A percentile compares a stretch with the other conserved stretches of the same genome.
Conservation (phyloP, 176 grass and related monocot genomes). For the Eremochloa ophiuroides region DNA sequence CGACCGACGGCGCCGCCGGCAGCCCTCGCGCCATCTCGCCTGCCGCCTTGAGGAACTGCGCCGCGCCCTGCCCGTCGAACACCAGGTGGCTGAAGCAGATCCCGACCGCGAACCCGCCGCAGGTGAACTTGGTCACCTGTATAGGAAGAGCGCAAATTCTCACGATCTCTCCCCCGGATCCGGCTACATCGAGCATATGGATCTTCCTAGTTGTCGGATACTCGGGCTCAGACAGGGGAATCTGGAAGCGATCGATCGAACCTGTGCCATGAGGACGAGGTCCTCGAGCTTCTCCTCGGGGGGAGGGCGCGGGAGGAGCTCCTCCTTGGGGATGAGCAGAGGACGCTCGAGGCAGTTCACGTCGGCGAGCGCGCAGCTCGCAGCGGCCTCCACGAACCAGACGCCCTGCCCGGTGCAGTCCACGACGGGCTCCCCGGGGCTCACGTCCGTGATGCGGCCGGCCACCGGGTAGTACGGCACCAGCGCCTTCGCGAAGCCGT, state of each 20-base stretch:
- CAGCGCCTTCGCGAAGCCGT: constrained; percentile 56
- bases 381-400: constrained; percentile 70
- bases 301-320: constrained; percentile 64
- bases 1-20: constrained; percentile 37
- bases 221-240: neutral
- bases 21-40: constrained; percentile 65
- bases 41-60: constrained; percentile 62
- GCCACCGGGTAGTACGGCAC: constrained; percentile 70
- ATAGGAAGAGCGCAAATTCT: constrained; percentile 11
- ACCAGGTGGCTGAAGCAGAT: constrained; percentile 88
- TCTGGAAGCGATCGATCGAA: constrained; percentile 10
- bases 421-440: constrained; percentile 42
- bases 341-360: constrained; percentile 77
- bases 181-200: neutral
- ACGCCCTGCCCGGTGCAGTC: constrained; percentile 52
- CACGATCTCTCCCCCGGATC: neutral
- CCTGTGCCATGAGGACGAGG: constrained; percentile 75
- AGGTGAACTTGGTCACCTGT: constrained; percentile 84
- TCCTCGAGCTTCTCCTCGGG: constrained; percentile 51
- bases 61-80: constrained; percentile 73
- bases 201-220: neutral
- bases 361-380: constrained; percentile 63
- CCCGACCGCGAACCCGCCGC: constrained; percentile 68
- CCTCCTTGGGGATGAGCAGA: constrained; percentile 64
- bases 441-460: constrained; percentile 43